Conservation (phyloP, 495 filamentous ascomycete genomes). For the Trichoderma erinaceum region DNA sequence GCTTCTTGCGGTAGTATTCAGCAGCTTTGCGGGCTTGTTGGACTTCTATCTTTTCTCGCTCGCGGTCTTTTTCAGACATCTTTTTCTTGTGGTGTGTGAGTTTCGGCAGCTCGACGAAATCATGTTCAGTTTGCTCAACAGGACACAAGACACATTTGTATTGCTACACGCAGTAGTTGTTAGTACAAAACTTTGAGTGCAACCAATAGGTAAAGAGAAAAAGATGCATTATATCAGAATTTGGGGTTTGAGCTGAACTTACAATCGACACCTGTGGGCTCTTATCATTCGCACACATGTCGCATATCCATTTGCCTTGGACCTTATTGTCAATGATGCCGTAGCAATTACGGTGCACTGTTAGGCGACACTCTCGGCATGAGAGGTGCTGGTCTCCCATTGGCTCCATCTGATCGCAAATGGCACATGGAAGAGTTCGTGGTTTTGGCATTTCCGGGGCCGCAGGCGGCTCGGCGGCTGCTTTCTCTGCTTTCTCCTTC, state of each 20-base stretch:
- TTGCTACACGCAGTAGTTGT: slow-evolving; percentile 41
- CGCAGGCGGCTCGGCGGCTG: slow-evolving; percentile 48
- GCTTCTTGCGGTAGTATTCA: slow-evolving; percentile 72
- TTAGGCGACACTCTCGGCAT: slow-evolving; percentile 80
- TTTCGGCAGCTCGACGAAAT: slow-evolving; percentile 80
- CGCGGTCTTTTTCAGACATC: slow-evolving; percentile 85
- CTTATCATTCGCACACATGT: slow-evolving; percentile 91
- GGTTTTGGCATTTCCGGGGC: slow-evolving; percentile 68
- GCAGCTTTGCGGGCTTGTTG: slow-evolving; percentile 68
- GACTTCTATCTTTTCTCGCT: slow-evolving; percentile 78
- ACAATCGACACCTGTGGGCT: slow-evolving; percentile 78
- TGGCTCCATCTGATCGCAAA: slow-evolving; percentile 72
- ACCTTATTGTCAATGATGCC: slow-evolving; percentile 67
- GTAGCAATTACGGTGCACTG: slow-evolving; percentile 92
- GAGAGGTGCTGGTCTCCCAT: slow-evolving; percentile 63
- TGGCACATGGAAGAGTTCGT: slow-evolving; percentile 72
- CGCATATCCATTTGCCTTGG: slow-evolving; percentile 83
- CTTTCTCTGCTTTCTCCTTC: slow-evolving; percentile 57
- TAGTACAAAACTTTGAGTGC: slow-evolving; percentile 18
- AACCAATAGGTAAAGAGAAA: background rate
- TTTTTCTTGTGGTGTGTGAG: slow-evolving; percentile 69
- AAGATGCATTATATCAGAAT: too few species aligned
- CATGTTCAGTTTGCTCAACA: slow-evolving; percentile 65
- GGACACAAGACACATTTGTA: slow-evolving; percentile 94
- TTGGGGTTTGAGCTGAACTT: slow-evolving; percentile 29